Evolutionary conservation across 139 green algal genomes (phyloP), one percentile per base, ranked within the genome.

Genomic region (Coelastrella sp.): DNA sequence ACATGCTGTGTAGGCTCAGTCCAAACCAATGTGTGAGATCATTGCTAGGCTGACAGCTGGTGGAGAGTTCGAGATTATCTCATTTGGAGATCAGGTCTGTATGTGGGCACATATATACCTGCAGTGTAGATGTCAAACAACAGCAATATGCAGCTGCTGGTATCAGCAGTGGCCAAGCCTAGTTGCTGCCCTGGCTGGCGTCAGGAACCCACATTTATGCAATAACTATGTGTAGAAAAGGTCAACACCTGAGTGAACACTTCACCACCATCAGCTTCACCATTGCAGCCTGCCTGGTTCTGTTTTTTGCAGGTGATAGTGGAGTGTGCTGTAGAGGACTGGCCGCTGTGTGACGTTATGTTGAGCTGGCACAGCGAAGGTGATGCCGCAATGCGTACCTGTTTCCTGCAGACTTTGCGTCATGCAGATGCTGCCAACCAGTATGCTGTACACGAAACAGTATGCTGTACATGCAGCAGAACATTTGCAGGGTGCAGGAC

Each of bases 1-100:
- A 57, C 45, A 9, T 57, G 45, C 45, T 57, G 15, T 57, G 45
- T 57, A 86, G 80, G 92, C 94, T 0, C 76, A 79, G 27, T 96
- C 91, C n/a, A 97, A 97, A 85, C 96, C 96, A 5, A 99, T 99
- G 96, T 83, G 81, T 6, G 90, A 96, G 30, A 99, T 99, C 15
- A 62, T 98, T 23, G 83, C 96, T 27, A 92, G 97, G 7, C 87
- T 99, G 25, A 82, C 86, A 13, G 79, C 86, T 8, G 95, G 92
- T 63, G 93, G 94, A n/a, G 96, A 99, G 83, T 98, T 99, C 87
- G 93, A 99, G 66, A 90, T 99, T 23, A 66, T 96, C 1, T 85
- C 94, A 21, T 99, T 99, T 89, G 95, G 82, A 4, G 82, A 87
- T 71, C 38, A 76, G 69, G 82, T 86, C 25, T 32, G 53, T 9